Conservation (phyloP, 75 land plant species). For the Azolla pinnata region DNA sequence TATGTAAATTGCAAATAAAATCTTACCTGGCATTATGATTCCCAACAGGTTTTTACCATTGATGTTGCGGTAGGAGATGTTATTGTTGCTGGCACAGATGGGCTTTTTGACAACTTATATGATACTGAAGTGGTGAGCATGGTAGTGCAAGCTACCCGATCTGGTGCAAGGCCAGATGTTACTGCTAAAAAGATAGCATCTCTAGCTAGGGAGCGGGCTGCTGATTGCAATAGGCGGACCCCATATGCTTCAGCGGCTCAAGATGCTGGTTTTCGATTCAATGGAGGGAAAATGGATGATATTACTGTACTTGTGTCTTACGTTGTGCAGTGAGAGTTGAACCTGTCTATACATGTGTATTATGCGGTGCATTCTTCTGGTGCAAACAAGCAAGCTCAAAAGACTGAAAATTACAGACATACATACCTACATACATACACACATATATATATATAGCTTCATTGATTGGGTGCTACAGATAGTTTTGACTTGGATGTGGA, state of each 20-base stretch:
- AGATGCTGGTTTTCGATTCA: slow-evolving; percentile 88
- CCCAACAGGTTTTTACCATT: slow-evolving; percentile 69
- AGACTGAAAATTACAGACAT: no score
- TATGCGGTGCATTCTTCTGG: no score
- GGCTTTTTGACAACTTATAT: slow-evolving; percentile 86
- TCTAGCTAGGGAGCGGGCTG: slow-evolving; percentile 75
- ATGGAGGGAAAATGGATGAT: slow-evolving; percentile 95
- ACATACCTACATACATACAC: neutral
- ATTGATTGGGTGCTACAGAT: neutral
- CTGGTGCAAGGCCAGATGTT: slow-evolving; percentile 78
- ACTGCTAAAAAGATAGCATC: slow-evolving; percentile 88
- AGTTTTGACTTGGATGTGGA: neutral
- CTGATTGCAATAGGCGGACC: slow-evolving; percentile 72
- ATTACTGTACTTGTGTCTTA: slow-evolving; percentile 81
- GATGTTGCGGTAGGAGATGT: slow-evolving; percentile 89
- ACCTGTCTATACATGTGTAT: no score
- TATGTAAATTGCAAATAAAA: no score
- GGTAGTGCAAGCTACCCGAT: slow-evolving; percentile 72
- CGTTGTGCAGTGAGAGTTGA: slow-evolving; percentile 20
- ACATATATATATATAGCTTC: neutral
- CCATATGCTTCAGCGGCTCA: slow-evolving; percentile 96
- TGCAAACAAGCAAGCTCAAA: no score
- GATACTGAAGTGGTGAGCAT: slow-evolving; percentile 78
- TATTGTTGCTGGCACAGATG: slow-evolving; percentile 93
- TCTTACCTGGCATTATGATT: no score